Percentiles rank a stretch among this genome's conserved stretches.
Evolutionary conservation across 345 rosid species (phyloP).

Genomic region (Eucalyptus marginata): DNA sequence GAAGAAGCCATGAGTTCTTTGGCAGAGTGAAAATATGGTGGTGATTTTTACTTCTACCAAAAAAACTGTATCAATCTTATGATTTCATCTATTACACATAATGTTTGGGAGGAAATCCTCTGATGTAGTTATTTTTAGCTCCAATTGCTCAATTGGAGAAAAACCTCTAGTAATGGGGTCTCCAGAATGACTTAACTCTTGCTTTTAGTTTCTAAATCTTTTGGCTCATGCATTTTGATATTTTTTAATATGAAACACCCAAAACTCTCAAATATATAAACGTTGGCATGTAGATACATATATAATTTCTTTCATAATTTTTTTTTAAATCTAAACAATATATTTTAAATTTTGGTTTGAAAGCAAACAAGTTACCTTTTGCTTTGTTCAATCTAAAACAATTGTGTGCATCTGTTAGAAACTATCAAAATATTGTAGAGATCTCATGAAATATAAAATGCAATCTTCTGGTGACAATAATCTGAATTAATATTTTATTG

Average conservation of each 20-base stretch:
- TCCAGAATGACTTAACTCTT: neutral
- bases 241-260: neutral
- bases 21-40: neutral
- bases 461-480: neutral
- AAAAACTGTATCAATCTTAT: neutral
- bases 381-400: neutral
- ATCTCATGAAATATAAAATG: neutral
- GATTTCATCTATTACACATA: neutral
- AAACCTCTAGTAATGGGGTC: neutral
- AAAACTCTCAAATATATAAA: neutral
- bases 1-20: neutral
- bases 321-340: neutral
- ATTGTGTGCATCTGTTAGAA: neutral
- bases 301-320: neutral
- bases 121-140: neutral
- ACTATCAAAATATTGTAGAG: neutral
- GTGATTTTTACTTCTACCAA: neutral
- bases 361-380: neutral
- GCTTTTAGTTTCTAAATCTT: neutral
- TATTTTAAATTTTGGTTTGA: neutral
- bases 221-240: neutral
- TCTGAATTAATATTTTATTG: neutral
- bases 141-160: neutral
- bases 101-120: neutral
- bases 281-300: neutral